Evolutionary conservation across 2,329 filamentous ascomycete genomes (phyloP), one percentile per base, ranked within the genome.

Genomic region (Fusarium nygamai): DNA sequence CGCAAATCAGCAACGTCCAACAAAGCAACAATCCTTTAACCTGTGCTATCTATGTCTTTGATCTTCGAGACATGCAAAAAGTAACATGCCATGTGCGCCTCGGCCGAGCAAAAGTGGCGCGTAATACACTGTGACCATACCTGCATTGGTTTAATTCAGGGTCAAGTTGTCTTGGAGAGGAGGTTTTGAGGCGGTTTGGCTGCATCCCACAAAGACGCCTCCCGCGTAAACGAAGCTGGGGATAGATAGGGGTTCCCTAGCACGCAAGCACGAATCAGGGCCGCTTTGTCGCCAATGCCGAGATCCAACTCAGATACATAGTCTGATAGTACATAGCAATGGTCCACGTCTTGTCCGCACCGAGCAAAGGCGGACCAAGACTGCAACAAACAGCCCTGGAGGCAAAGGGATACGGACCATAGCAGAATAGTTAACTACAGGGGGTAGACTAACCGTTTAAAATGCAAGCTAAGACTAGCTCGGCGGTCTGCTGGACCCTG

Each of bases 381-480:
- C 48, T 44, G 41, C 20, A 71, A 60, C 39, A 66, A 71, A 60
- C 39, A 66, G 67, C 67, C 67, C 53, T 71, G 67, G 66, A 70
- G 57, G 36, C 43, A 46, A 56, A 70, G 31, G 51, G 43, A 53
- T 27, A 54, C 34, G 20, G 34, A 22, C 24, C 36, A 38, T 19
- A 38, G 36, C 17, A 38, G 36, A 29, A 54, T n/a, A 29, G 27
- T 31, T n/a, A n/a, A n/a, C n/a, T 29, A 48, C 67, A 58, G 67
- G 61, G 51, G 12, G 20, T 22, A 38, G 36, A 38, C 36, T 19
- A 31, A 43, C 24, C 50, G 36, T 71, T 64, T 47, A 57, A 60
- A 61, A 61, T 50, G 53, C 43, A n/a, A 70, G 61, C 67, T 69
- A 69, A 50, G 29, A 41, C 41, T 58, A 46, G 41, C 41, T 43